Percentiles rank a stretch among this genome's conserved stretches.
These are phyloP conservation scores for Colletotrichum musicola DNA, from an alignment of 2,329 filamentous ascomycete genomes.

Conservation along the genomic window DNA sequence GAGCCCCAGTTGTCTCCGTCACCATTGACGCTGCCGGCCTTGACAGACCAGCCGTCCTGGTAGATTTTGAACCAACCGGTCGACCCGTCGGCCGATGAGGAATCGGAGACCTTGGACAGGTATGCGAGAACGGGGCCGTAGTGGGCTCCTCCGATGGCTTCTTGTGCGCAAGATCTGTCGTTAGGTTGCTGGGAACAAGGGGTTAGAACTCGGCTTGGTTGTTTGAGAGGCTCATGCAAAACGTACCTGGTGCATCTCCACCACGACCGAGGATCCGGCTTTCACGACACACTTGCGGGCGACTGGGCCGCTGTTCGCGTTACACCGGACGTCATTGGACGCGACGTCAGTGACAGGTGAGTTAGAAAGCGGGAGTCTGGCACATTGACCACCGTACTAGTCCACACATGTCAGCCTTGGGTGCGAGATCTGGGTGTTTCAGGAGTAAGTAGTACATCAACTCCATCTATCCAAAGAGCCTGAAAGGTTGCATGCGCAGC, in stretches of 20 bases:
- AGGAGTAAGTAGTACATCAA: constrained; percentile 51
- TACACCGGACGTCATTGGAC: constrained; percentile 57
- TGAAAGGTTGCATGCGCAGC: constrained; percentile 65
- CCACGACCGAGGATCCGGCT: constrained; percentile 54
- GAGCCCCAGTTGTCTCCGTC: constrained; percentile 36
- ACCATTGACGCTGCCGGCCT: constrained; percentile 50
- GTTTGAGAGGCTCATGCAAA: background rate
- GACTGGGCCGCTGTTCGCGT: constrained; percentile 51
- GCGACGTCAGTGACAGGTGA: constrained; percentile 56
- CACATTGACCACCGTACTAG: constrained; percentile 35
- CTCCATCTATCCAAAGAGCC: constrained; percentile 59
- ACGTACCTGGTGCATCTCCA: constrained; percentile 61
- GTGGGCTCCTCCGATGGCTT: constrained; percentile 66
- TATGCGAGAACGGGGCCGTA: constrained; percentile 64
- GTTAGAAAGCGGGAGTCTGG: constrained; percentile 48
- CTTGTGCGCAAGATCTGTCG: constrained; percentile 57
- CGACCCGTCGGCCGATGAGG: constrained; percentile 56
- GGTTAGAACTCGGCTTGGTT: background rate
- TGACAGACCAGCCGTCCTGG: constrained; percentile 51
- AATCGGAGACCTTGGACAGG: constrained; percentile 61
- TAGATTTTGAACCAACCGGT: constrained; percentile 66
- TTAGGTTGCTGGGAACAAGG: constrained; percentile 49
- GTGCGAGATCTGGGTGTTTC: too few relatives aligned
- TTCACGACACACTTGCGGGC: constrained; percentile 59
- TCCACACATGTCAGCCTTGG: constrained; percentile 29